These are phyloP conservation scores for Pestalotiopsis sp. DNA, from an alignment of 2,329 filamentous ascomycete genomes.

Conservation along the genomic window DNA sequence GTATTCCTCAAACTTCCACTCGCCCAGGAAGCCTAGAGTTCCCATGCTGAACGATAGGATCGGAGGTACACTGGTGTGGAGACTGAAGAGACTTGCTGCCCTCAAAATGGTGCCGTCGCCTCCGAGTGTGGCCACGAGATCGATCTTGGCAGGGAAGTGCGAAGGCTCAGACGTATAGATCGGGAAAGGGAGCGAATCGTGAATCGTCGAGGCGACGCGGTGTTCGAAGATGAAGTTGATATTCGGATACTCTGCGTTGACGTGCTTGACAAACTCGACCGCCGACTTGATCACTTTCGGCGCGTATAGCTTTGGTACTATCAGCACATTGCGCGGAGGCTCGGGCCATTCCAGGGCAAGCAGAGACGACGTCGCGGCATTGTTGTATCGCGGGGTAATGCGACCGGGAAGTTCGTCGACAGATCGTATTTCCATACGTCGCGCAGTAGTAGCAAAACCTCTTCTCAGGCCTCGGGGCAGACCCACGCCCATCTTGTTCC, in stretches of 20 bases:
- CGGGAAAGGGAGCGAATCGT: slow-evolving; percentile 71
- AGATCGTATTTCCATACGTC: slow-evolving; percentile 51
- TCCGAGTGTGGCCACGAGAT: slow-evolving; percentile 86
- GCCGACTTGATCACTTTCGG: slow-evolving; percentile 55
- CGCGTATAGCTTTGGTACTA: slow-evolving; percentile 62
- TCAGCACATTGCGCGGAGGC: slow-evolving; percentile 58
- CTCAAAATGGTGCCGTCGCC: slow-evolving; percentile 91
- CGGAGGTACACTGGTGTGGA: slow-evolving; percentile 79
- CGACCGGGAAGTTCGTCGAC: slow-evolving; percentile 53
- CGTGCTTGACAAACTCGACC: slow-evolving; percentile 66
- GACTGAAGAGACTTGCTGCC: slow-evolving; percentile 84
- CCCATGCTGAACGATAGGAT: slow-evolving; percentile 97
- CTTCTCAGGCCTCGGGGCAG: slow-evolving; percentile 24
- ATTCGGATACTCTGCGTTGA: slow-evolving; percentile 77
- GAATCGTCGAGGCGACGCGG: slow-evolving; percentile 71
- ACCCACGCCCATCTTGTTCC: not conserved
- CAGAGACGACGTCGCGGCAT: slow-evolving; percentile 56
- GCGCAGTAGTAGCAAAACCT: slow-evolving; percentile 51
- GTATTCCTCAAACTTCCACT: slow-evolving; percentile 94
- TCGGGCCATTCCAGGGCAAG: slow-evolving; percentile 57
- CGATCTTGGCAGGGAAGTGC: slow-evolving; percentile 74
- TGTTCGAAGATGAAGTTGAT: slow-evolving; percentile 84
- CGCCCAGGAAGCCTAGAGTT: slow-evolving; percentile 89
- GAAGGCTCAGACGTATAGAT: slow-evolving; percentile 62
- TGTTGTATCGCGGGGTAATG: slow-evolving; percentile 65